Base-by-base conservation (phyloP, 306 rosid species). In the Parietaria judaica region DNA sequence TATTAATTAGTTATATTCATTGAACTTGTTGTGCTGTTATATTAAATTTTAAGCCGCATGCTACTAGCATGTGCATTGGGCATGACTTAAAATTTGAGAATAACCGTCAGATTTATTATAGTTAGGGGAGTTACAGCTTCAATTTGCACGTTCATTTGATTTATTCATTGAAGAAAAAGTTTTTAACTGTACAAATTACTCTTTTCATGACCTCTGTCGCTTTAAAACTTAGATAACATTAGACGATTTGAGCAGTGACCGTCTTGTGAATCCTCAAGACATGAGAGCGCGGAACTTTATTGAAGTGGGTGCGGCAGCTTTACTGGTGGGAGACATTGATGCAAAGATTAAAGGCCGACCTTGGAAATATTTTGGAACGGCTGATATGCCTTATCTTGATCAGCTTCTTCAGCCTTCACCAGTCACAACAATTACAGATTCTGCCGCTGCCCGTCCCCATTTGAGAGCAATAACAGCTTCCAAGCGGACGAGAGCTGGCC, bases 331-430 rank as follows among this genome's bases (percentile, higher is more conserved):
- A 75, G 94, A 88, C 50, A 68, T 83, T 69, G 86, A 94, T 74
- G 81, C 95, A 64, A 94, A 82, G 84, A 83, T 83, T 87, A 94
- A 81, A 52, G 97, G 84, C 68, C 88, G 86, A 61, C 87, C 94
- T 8, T 89, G 94, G 99, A 88, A 86, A 74, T 69, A 66, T 78
- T 88, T 94, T 67, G 99, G 99, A 79, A 94, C 97, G 62, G 83
- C 91, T 62, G 95, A 89, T 71, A 84, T 94, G 95, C 99, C 99
- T 66, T 94, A 82, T 74, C 81, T 88, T 71, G 99, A 94, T 74
- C 97, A 94, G 76, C 86, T 94, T 46, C 65, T 84, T 82, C 95
- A 82, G 80, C 87, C 94, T 71, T 86, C 90, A 5, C 95, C 95
- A 38, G 89, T 88, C 65, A 74, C 95, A 43, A 81, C 95, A 45